Evolutionary conservation across 495 filamentous ascomycete species (phyloP).

Genomic region (Amniculicola lignicola): DNA sequence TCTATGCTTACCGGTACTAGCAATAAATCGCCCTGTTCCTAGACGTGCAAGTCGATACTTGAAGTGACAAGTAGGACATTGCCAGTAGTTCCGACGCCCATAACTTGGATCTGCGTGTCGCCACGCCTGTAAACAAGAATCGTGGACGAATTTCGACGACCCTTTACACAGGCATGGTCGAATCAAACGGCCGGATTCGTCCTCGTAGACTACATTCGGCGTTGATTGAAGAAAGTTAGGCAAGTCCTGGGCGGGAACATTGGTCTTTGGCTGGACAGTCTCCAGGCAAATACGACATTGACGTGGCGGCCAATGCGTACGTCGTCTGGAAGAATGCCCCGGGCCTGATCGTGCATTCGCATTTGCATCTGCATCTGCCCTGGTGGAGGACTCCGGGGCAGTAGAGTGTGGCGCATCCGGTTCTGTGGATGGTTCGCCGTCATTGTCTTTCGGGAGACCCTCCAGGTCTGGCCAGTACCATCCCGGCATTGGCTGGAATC

Average conservation of each 20-base stretch:
- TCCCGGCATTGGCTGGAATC: constrained; percentile 35
- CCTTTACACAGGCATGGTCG: constrained; percentile 93
- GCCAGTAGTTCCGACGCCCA: constrained; percentile 68
- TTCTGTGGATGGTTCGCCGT: too few relatives aligned
- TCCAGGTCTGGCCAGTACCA: constrained; percentile 45
- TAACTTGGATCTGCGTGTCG: constrained; percentile 68
- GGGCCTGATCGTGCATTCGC: too few relatives aligned
- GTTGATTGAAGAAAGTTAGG: constrained; percentile 60
- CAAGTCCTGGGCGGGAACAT: constrained; percentile 58
- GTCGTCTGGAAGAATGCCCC: constrained; percentile 18
- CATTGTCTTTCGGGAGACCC: constrained; percentile 25
- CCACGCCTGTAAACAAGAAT: constrained; percentile 88
- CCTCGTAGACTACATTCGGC: constrained; percentile 70
- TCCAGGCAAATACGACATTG: constrained; percentile 94
- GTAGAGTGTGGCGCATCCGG: too few relatives aligned
- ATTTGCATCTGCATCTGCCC: too few relatives aligned
- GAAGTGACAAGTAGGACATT: constrained; percentile 86
- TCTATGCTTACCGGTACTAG: constrained; percentile 51
- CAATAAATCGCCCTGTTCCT: constrained; percentile 69
- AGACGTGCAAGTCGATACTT: constrained; percentile 78
- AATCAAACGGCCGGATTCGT: constrained; percentile 76
- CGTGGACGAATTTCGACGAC: constrained; percentile 88
- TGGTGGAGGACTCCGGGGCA: too few relatives aligned
- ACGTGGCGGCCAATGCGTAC: constrained; percentile 59
- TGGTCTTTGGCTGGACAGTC: constrained; percentile 71